Percentiles rank a stretch among this genome's conserved stretches.
These are phyloP conservation scores for Podospora bellae-mahoneyi DNA, from an alignment of 495 filamentous ascomycete species.

Conservation along the genomic window DNA sequence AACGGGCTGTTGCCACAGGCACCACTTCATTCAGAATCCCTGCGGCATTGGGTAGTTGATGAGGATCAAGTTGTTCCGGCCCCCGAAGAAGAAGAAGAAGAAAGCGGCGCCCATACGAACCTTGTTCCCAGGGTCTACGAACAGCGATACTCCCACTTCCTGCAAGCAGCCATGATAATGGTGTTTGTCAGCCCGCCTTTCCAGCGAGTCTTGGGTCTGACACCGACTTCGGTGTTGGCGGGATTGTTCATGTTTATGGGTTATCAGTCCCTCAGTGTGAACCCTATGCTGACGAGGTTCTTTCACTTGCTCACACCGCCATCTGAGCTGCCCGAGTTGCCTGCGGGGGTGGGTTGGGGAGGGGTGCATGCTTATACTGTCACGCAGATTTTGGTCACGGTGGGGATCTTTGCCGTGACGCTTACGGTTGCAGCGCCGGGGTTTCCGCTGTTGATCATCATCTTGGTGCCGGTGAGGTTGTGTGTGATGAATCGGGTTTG, in stretches of 20 bases:
- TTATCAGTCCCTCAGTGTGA: slow-evolving; percentile 65
- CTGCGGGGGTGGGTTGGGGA: slow-evolving; percentile 46
- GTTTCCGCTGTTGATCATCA: slow-evolving; percentile 66
- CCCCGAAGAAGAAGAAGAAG: no score
- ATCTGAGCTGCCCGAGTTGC: slow-evolving; percentile 60
- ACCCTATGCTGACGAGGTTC: slow-evolving; percentile 63
- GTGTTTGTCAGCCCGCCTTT: slow-evolving; percentile 63
- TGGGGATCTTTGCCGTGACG: slow-evolving; percentile 61
- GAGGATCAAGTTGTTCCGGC: background rate
- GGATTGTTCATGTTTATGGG: slow-evolving; percentile 73
- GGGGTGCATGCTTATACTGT: slow-evolving; percentile 63
- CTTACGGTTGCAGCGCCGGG: slow-evolving; percentile 61
- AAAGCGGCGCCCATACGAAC: background rate
- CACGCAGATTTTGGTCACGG: slow-evolving; percentile 58
- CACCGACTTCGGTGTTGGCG: slow-evolving; percentile 65
- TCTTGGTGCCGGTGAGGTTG: slow-evolving; percentile 60
- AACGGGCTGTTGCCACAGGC: slow-evolving; percentile 70
- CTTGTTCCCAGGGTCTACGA: slow-evolving; percentile 56
- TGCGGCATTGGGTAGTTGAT: slow-evolving; percentile 51
- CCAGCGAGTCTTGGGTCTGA: slow-evolving; percentile 65
- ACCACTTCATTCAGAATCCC: slow-evolving; percentile 64
- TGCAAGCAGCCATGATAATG: slow-evolving; percentile 61
- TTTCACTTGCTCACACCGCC: slow-evolving; percentile 63
- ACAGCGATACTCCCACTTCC: slow-evolving; percentile 64
- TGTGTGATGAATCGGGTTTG: slow-evolving; percentile 62